Evolutionary conservation across 108 stramenopile genomes (phyloP), one percentile per base, ranked within the genome.

Genomic region (Ochromonas danica): DNA sequence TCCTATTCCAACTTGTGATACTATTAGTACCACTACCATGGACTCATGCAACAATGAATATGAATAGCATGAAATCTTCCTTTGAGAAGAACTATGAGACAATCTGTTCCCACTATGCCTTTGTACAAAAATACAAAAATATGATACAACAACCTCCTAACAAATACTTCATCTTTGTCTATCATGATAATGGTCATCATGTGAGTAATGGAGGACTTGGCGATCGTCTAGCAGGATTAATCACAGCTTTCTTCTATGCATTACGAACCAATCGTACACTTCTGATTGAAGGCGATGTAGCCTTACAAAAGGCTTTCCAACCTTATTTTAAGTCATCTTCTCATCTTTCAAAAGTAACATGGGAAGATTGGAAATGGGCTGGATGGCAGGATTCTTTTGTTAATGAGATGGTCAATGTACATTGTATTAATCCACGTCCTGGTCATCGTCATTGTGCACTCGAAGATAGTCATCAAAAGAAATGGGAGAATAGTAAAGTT

Each of bases 261-360:
- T 31, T 67, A 10, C 17, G 63, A 67, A 35, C 35, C 31, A 67
- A 67, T 67, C 27, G 63, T 14, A 67, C 63, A 6, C 31, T 67
- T 36, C 27, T 67, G 14, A 67, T 67, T 67, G 45, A 14, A 14
- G 45, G 45, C 6, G 45, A 51, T 51, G 45, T 14, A 51, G 45
- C 45, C 6, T 51, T 51, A 14, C 14, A 51, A 22, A 22, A 51
- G 6, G 6, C 45, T 14, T 51, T 51, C 22, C 45, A 22, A 22
- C 45, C 45, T 51, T 51, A 51, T 51, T 22, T n/a, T n/a, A n/a
- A n/a, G n/a, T n/a, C n/a, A n/a, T n/a, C 6, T 51, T 22, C 45
- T 51, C 22, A 51, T 22, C 45, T 3, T 14, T 14, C 3, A 14
- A 25, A 67, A 22, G 6, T 28, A 67, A 31, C 63, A 36, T 67